Evolutionary conservation across 2,329 filamentous ascomycete species (phyloP).

Genomic region (Rutstroemia sydowiana): DNA sequence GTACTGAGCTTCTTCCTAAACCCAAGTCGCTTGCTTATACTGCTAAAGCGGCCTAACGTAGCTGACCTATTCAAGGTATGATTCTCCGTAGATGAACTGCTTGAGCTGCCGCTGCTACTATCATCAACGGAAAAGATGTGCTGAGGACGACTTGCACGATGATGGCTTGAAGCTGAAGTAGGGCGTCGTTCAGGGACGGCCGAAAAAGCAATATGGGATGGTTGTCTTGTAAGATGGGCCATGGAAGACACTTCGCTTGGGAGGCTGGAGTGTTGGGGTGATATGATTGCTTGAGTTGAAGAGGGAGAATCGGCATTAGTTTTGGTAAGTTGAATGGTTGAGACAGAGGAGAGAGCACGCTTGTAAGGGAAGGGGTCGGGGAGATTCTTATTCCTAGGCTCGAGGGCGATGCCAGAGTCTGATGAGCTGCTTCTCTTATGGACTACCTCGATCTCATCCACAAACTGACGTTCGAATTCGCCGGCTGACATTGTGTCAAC

Average conservation of each 20-base stretch:
- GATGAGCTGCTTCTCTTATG: neutral
- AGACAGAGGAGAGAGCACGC: neutral
- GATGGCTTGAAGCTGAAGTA: neutral
- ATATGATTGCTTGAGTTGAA: neutral
- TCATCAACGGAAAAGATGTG: neutral
- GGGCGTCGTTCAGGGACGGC: neutral
- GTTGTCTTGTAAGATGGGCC: neutral
- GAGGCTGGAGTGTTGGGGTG: neutral
- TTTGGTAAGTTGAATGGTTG: neutral
- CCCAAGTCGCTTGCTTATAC: neutral
- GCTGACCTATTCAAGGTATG: too few species aligned
- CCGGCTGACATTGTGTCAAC: neutral
- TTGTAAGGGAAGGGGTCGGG: neutral
- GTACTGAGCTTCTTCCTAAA: conserved; percentile 5
- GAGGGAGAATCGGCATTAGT: neutral
- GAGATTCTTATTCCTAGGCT: neutral
- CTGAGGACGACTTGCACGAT: neutral
- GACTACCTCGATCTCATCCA: neutral
- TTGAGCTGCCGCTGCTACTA: neutral
- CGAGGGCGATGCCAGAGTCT: neutral
- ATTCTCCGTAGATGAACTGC: too few species aligned
- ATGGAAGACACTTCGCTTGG: neutral
- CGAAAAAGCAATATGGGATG: neutral
- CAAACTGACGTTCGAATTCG: conserved; percentile 5
- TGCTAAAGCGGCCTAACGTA: too few species aligned